Percentiles rank a stretch among this genome's conserved stretches.
Evolutionary conservation across 768 basidiomycete species (phyloP).

Genomic region (Dentipellis fragilis): DNA sequence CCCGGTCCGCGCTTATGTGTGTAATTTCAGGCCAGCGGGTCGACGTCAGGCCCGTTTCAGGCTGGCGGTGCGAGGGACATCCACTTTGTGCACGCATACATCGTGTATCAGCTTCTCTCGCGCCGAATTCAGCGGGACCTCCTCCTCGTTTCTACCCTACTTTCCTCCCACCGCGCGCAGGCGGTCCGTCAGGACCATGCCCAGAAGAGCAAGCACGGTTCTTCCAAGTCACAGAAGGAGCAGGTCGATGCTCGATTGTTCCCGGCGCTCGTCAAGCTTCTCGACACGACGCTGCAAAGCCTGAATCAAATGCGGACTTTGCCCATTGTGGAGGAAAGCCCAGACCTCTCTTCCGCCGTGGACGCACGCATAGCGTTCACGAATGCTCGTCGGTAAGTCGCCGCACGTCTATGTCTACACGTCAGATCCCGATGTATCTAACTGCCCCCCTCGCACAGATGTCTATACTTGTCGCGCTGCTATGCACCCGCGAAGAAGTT

Average conservation of each 20-base stretch:
- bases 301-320: conserved; percentile 76
- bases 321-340: conserved; percentile 80
- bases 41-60: conserved; percentile 24
- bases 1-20: neutral
- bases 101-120: conserved; percentile 80
- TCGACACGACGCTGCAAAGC: conserved; percentile 80
- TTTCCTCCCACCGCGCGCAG: conserved; percentile 30
- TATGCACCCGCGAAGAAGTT: conserved; percentile 63
- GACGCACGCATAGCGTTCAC: conserved; percentile 70
- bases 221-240: conserved; percentile 27
- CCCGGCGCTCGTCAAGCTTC: conserved; percentile 80
- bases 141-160: conserved; percentile 59
- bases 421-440: neutral
- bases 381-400: conserved; percentile 56
- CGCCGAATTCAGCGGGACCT: conserved; percentile 85
- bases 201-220: conserved; percentile 1
- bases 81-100: conserved; percentile 77
- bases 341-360: conserved; percentile 68
- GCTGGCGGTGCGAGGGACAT: conserved; percentile 55
- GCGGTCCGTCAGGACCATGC: conserved; percentile 15
- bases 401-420: neutral
- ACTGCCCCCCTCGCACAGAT: conserved; percentile 29
- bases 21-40: conserved; percentile 27
- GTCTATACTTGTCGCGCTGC: conserved; percentile 66
- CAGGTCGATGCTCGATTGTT: conserved; percentile 65